Conservation (phyloP, 1,284 basidiomycete species). For the Ganoderma lingzhi region DNA sequence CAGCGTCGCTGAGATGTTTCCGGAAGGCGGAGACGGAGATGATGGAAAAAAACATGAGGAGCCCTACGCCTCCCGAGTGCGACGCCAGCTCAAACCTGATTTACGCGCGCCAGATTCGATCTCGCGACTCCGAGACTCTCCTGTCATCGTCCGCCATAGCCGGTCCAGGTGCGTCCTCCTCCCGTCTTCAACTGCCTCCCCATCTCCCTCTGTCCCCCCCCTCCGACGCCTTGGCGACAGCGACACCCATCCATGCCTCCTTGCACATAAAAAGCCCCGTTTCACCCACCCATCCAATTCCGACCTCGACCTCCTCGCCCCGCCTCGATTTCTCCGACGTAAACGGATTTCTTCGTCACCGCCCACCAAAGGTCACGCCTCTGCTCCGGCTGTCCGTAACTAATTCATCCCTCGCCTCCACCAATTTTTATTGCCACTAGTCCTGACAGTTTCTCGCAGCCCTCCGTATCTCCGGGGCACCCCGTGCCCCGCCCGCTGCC, state of each 20-base stretch:
- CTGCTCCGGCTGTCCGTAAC: constrained; percentile 22
- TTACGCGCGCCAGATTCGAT: constrained; percentile 25
- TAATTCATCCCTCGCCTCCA: constrained; percentile 17
- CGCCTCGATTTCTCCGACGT: constrained; percentile 25
- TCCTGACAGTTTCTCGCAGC: constrained; percentile 18
- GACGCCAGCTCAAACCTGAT: constrained; percentile 3
- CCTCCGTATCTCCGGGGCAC: constrained; percentile 13
- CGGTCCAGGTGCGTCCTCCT: constrained; percentile 16
- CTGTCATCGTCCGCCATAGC: constrained; percentile 28
- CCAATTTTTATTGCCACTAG: constrained; percentile 17
- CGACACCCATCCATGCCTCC: neutral
- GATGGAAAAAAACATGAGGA: constrained; percentile 8
- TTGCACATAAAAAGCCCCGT: neutral
- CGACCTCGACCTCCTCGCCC: constrained; percentile 3
- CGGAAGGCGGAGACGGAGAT: constrained; percentile 9
- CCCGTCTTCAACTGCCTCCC: constrained; percentile 1
- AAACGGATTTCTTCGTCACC: constrained; percentile 30
- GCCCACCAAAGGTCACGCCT: constrained; percentile 29
- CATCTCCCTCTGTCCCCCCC: neutral
- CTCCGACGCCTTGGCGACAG: neutral
- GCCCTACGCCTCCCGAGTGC: neutral
- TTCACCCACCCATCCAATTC: neutral
- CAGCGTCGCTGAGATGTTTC: constrained; percentile 11
- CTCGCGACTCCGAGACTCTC: neutral
- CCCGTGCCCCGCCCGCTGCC: constrained; percentile 1